Evolutionary conservation across 2,329 filamentous ascomycete genomes (phyloP).

Genomic region (Fusarium veterinarium): DNA sequence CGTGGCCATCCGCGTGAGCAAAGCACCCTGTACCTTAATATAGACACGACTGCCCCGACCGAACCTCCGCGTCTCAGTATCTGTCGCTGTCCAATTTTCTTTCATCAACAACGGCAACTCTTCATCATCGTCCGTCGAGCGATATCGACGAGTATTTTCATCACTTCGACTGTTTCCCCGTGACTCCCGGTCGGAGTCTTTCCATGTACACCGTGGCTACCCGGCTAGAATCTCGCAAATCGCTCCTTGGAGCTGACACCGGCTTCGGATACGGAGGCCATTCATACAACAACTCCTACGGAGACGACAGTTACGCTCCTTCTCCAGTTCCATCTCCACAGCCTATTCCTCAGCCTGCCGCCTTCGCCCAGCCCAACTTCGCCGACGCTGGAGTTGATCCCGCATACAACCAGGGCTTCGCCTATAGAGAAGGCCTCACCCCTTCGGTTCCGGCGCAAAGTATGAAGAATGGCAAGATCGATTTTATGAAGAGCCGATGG

Average conservation of each 20-base stretch:
- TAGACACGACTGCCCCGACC: constrained; percentile 29
- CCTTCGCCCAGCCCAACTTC: constrained; percentile 46
- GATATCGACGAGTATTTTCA: constrained; percentile 23
- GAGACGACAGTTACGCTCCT: constrained; percentile 39
- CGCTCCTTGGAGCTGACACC: constrained; percentile 54
- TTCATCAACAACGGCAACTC: constrained; percentile 5
- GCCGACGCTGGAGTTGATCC: constrained; percentile 47
- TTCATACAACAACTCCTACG: constrained; percentile 50
- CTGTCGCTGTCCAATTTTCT: constrained; percentile 10
- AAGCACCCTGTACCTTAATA: constrained; percentile 5
- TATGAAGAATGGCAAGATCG: constrained; percentile 60
- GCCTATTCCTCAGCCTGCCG: constrained; percentile 35
- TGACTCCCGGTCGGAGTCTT: constrained; percentile 54
- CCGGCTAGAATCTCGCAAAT: constrained; percentile 55
- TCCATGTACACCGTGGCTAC: constrained; percentile 52
- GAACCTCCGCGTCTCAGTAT: constrained; percentile 19
- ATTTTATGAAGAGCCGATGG: constrained; percentile 86
- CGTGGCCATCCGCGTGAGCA: constrained; percentile 26
- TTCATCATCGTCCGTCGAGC: constrained; percentile 21
- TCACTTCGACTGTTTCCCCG: constrained; percentile 20
- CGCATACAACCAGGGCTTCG: constrained; percentile 51
- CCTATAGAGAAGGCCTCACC: constrained; percentile 52
- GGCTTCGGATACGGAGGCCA: constrained; percentile 51
- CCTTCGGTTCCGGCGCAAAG: constrained; percentile 49
- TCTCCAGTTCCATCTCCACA: constrained; percentile 30